These are phyloP conservation scores for Linanthus parryae DNA, from an alignment of 148 eudicot species.

Conservation along the genomic window DNA sequence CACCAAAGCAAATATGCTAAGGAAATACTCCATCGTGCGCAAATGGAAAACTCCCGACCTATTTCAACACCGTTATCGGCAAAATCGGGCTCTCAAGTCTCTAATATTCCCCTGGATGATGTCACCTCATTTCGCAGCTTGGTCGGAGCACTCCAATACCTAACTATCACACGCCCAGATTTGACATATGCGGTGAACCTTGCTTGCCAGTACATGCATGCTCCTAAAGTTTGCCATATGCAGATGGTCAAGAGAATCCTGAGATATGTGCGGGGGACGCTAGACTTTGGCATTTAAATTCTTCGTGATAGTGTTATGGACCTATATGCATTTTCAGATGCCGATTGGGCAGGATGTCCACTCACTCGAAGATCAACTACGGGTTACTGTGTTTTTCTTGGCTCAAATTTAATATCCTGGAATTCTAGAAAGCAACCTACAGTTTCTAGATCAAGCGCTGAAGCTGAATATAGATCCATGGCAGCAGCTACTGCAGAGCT, in stretches of 20 bases:
- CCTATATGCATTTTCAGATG: neutral
- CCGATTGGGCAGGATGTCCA: neutral
- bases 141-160: neutral
- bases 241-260: neutral
- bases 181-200: neutral
- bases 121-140: neutral
- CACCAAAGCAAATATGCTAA: neutral
- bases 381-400: neutral
- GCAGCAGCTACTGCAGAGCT: neutral
- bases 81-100: too few relatives aligned
- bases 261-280: neutral
- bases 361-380: neutral
- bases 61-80: neutral
- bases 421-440: too few relatives aligned
- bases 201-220: neutral
- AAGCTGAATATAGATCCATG: slow-evolving; percentile 3
- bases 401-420: neutral
- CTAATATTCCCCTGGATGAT: neutral
- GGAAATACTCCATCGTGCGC: neutral
- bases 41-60: neutral
- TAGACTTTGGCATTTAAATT: neutral
- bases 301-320: neutral
- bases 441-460: neutral
- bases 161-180: neutral
- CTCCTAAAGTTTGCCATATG: neutral